Percentiles rank a stretch among this genome's conserved stretches.
Evolutionary conservation across 2,329 filamentous ascomycete species (phyloP).

Genomic region (Neonectria magnoliae): DNA sequence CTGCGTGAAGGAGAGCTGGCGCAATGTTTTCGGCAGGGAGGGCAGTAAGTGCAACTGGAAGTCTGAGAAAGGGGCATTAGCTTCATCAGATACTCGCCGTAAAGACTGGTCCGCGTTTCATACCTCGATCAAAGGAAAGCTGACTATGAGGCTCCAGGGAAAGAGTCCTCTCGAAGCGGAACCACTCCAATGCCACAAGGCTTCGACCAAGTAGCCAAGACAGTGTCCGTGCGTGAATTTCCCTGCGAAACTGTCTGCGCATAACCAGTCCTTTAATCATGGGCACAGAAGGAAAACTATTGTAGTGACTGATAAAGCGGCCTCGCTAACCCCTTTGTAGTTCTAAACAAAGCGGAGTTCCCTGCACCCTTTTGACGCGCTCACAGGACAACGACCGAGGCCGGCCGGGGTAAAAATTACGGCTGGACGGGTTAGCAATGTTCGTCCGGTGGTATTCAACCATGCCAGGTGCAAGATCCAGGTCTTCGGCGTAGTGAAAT

Average conservation of each 20-base stretch:
- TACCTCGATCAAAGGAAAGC: constrained; percentile 26
- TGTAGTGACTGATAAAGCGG: constrained; percentile 18
- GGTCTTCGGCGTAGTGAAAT: constrained; percentile 30
- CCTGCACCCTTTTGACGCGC: constrained; percentile 24
- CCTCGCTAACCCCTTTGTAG: constrained; percentile 9
- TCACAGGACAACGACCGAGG: constrained; percentile 1
- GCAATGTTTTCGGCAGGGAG: constrained; percentile 28
- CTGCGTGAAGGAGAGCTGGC: constrained; percentile 25
- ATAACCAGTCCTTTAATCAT: constrained; percentile 30
- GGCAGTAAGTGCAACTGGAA: constrained; percentile 23
- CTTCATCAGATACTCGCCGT: constrained; percentile 15
- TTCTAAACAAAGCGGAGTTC: constrained; percentile 24
- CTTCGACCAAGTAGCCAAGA: constrained; percentile 24
- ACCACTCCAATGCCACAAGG: constrained; percentile 29
- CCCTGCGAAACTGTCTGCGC: constrained; percentile 28
- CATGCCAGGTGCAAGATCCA: constrained; percentile 17
- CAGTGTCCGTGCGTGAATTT: constrained; percentile 20
- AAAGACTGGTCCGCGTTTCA: constrained; percentile 7
- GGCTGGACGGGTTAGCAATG: not conserved
- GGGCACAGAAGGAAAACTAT: constrained; percentile 24
- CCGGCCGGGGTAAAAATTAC: constrained; percentile 2
- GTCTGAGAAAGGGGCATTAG: constrained; percentile 21
- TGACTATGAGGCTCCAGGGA: constrained; percentile 11
- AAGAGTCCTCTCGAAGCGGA: constrained; percentile 28
- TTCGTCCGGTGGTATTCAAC: constrained; percentile 18